Percentiles rank a stretch among this genome's conserved stretches.
Evolutionary conservation across 2,329 filamentous ascomycete genomes (phyloP).

Genomic region (Cordyceps cicadae): DNA sequence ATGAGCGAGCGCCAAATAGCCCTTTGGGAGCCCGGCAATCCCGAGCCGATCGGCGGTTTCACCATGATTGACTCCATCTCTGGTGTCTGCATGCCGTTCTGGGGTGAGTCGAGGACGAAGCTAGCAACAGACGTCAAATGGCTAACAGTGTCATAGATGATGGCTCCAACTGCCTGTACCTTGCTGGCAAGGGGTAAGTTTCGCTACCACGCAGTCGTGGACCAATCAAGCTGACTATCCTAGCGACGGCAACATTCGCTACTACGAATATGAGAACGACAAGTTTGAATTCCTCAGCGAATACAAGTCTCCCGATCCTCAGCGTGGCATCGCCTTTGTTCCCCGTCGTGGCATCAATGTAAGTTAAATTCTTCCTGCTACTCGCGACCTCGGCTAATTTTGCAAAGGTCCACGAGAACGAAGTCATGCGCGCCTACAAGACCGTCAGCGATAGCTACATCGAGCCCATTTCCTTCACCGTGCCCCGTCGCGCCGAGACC

Average conservation of each 20-base stretch:
- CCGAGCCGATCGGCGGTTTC: conserved; percentile 84
- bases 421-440: conserved; percentile 93
- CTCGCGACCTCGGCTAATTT: conserved; percentile 12
- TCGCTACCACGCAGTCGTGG: conserved; percentile 38
- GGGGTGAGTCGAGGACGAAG: conserved; percentile 48
- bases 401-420: conserved; percentile 77
- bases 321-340: conserved; percentile 88
- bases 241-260: conserved; percentile 89
- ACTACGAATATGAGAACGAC: conserved; percentile 97
- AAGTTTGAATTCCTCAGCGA: conserved; percentile 97
- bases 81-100: conserved; percentile 98
- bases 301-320: conserved; percentile 93
- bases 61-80: conserved; percentile 89
- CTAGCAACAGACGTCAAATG: not conserved
- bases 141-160: conserved; percentile 49
- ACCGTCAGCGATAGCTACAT: conserved; percentile 92
- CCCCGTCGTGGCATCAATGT: conserved; percentile 92
- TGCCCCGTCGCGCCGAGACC: conserved; percentile 83
- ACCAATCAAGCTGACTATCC: not conserved
- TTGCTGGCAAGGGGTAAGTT: conserved; percentile 82
- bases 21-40: conserved; percentile 84
- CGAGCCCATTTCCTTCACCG: conserved; percentile 95
- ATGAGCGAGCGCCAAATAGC: conserved; percentile 98
- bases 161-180: conserved; percentile 86
- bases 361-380: conserved; percentile 21